Evolutionary conservation across 108 stramenopile genomes (phyloP).

Genomic region (Fragilaria radians): DNA sequence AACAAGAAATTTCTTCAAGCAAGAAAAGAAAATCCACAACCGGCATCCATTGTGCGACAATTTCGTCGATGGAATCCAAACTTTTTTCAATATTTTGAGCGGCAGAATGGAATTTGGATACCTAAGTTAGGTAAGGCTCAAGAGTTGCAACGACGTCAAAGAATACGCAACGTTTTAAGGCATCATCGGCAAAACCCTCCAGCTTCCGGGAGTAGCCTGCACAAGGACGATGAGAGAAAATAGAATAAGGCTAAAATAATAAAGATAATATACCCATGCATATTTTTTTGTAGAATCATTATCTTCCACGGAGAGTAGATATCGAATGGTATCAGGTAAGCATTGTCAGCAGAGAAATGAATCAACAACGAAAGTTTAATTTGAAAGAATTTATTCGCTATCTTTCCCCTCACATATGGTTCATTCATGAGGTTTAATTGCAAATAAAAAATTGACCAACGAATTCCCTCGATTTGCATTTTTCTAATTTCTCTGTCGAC

Average conservation of each 20-base stretch:
- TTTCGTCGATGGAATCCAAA: constrained; percentile 56
- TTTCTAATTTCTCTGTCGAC: too few species aligned
- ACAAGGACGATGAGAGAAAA: not conserved
- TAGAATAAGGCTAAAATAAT: not conserved
- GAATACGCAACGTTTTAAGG: constrained; percentile 10
- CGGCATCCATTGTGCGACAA: constrained; percentile 43
- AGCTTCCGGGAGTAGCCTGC: not conserved
- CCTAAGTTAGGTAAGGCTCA: constrained; percentile 41
- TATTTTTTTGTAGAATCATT: not conserved
- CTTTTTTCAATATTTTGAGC: constrained; percentile 37
- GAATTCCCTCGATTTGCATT: too few species aligned
- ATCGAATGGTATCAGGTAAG: not conserved
- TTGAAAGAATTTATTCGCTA: too few species aligned
- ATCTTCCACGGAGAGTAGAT: not conserved
- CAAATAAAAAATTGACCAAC: too few species aligned
- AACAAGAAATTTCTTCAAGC: constrained; percentile 27
- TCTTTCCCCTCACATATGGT: too few species aligned
- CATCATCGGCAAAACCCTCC: not conserved
- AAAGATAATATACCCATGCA: not conserved
- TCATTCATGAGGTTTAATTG: too few species aligned
- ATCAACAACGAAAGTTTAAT: too few species aligned
- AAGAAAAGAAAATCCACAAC: constrained; percentile 21
- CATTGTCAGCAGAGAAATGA: too few species aligned
- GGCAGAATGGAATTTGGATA: constrained; percentile 38
- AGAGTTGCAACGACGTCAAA: constrained; percentile 29